Percentiles rank a stretch among this genome's conserved stretches.
Evolutionary conservation across 2,329 filamentous ascomycete species (phyloP).

Genomic region (Cadophora sp.): DNA sequence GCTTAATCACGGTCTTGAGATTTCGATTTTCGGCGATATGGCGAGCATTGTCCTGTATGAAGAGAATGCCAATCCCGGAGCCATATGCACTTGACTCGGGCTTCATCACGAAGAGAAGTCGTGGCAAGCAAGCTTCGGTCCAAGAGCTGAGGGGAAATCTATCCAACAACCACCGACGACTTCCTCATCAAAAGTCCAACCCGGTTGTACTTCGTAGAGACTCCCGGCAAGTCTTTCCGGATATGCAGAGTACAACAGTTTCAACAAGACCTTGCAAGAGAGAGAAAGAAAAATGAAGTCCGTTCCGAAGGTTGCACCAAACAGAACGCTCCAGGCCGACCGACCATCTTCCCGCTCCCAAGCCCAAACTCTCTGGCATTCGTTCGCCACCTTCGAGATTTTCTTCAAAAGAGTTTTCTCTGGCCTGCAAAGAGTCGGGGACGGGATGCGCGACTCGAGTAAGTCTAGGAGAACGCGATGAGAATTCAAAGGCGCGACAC

Average conservation of each 20-base stretch:
- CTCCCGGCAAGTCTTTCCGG: neutral
- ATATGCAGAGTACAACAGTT: neutral
- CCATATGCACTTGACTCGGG: too few relatives aligned
- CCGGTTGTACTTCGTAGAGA: too few relatives aligned
- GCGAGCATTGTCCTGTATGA: too few relatives aligned
- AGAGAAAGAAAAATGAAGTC: neutral
- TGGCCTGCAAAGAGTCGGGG: neutral
- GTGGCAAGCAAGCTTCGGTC: too few relatives aligned
- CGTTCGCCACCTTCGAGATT: neutral
- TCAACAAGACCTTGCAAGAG: neutral
- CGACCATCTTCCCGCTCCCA: neutral
- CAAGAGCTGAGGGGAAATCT: too few relatives aligned
- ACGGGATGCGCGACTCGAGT: conserved; percentile 7
- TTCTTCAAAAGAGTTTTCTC: neutral
- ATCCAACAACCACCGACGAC: too few relatives aligned
- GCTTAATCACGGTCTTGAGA: too few relatives aligned
- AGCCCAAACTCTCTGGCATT: neutral
- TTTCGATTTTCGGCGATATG: too few relatives aligned
- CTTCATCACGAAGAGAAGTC: too few relatives aligned
- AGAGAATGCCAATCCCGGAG: too few relatives aligned
- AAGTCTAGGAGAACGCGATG: neutral
- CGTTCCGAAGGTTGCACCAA: conserved; percentile 1
- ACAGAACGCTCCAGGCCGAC: neutral
- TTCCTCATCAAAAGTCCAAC: too few relatives aligned
- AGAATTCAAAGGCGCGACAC: neutral